Conservation (phyloP, 192 early-diverging fungal species). For the Diversispora epigaea region DNA sequence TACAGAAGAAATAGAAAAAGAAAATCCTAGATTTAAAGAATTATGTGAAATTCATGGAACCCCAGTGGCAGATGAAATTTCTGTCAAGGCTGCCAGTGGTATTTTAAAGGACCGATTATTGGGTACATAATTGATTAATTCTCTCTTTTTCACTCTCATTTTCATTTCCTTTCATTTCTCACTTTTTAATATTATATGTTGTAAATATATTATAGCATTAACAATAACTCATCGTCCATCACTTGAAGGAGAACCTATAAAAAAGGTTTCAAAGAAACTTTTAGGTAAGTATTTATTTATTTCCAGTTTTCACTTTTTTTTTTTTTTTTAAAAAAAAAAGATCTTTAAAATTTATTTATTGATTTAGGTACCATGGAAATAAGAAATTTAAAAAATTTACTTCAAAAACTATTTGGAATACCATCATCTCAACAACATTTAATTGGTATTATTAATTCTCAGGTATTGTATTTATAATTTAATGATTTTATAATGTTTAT, state of each 20-base stretch:
- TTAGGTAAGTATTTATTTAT: slow-evolving; percentile 13
- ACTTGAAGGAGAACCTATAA: slow-evolving; percentile 25
- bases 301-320: neutral
- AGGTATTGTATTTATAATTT: slow-evolving; percentile 1
- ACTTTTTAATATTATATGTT: neutral
- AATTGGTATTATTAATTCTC: slow-evolving; percentile 33
- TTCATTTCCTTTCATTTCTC: neutral
- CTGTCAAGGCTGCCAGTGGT: slow-evolving; percentile 39
- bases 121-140: slow-evolving; percentile 27
- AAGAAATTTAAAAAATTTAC: slow-evolving; percentile 48
- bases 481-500: neutral
- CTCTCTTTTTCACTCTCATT: neutral
- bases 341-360: neutral
- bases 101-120: slow-evolving; percentile 47
- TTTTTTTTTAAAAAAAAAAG: neutral
- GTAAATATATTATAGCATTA: slow-evolving; percentile 13
- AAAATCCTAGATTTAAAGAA: slow-evolving; percentile 52
- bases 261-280: slow-evolving; percentile 33
- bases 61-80: slow-evolving; percentile 38
- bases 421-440: slow-evolving; percentile 44
- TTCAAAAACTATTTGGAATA: slow-evolving; percentile 50
- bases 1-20: slow-evolving; percentile 37
- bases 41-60: slow-evolving; percentile 50
- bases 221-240: slow-evolving; percentile 21
- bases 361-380: slow-evolving; percentile 51